Conservation (phyloP, 768 basidiomycete genomes). For the Rhizopogon vinicolor region DNA sequence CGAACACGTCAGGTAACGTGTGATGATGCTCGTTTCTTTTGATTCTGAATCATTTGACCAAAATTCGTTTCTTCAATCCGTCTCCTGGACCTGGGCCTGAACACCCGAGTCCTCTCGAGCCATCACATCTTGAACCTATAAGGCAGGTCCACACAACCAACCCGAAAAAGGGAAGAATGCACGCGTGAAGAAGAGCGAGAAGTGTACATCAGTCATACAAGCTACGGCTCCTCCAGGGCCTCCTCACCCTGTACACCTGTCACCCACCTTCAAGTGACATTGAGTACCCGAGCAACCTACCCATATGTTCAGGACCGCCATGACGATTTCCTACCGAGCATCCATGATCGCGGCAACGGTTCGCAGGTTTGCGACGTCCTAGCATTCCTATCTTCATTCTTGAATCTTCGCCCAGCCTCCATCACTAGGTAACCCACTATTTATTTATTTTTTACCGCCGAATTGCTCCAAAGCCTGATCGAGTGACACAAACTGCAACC, state of each 20-base stretch:
- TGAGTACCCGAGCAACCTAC: background rate
- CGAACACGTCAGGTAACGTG: no score
- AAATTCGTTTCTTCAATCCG: no score
- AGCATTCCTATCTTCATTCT: constrained; percentile 60
- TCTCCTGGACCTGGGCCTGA: no score
- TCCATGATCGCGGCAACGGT: constrained; percentile 76
- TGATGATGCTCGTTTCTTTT: no score
- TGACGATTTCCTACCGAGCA: constrained; percentile 43
- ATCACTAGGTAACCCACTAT: constrained; percentile 58
- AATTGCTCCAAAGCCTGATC: no score
- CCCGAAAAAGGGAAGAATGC: constrained; percentile 40
- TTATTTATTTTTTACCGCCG: no score
- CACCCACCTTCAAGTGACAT: constrained; percentile 1
- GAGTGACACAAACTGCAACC: no score
- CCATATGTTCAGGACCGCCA: background rate
- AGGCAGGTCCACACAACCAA: constrained; percentile 47
- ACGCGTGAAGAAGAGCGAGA: constrained; percentile 28
- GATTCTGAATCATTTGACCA: no score
- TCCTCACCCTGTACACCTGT: constrained; percentile 2
- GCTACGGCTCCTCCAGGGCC: background rate
- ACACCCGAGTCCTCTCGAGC: no score
- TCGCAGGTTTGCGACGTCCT: constrained; percentile 63
- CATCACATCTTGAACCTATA: no score
- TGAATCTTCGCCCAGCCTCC: constrained; percentile 70
- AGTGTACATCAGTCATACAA: background rate